phyloP scores from a whole-genome alignment of 352 stramenopile genomes.

The Albugo candida region DNA sequence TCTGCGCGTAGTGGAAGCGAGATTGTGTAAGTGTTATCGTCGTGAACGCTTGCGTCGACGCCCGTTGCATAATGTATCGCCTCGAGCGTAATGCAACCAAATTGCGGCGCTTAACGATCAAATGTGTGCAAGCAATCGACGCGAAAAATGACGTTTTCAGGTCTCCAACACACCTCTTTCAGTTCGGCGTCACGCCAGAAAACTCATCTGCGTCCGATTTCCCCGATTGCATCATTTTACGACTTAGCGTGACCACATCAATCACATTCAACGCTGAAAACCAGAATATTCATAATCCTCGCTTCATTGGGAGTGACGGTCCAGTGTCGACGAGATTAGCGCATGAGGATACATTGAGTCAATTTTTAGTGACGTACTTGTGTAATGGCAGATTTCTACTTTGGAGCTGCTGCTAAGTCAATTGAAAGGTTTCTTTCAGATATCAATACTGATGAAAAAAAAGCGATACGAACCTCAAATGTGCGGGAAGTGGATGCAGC shows the following conservation, averaged over 20 bases:
- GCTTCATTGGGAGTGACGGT: constrained; percentile 49
- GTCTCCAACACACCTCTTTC: constrained; percentile 29
- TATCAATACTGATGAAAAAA: background rate
- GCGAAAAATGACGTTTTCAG: background rate
- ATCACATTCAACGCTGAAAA: constrained; percentile 71
- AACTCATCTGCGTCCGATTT: constrained; percentile 81
- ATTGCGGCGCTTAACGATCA: constrained; percentile 31
- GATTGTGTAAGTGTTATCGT: too few relatives aligned
- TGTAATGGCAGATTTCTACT: too few relatives aligned
- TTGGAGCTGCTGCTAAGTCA: background rate
- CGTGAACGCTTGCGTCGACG: too few relatives aligned
- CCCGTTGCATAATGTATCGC: constrained; percentile 76
- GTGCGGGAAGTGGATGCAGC: constrained; percentile 1
- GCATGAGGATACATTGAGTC: too few relatives aligned
- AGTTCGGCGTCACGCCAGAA: constrained; percentile 63
- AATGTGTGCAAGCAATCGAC: background rate
- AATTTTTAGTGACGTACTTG: too few relatives aligned
- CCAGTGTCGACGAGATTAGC: too few relatives aligned
- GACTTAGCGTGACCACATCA: constrained; percentile 74
- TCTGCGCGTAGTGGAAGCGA: too few relatives aligned
- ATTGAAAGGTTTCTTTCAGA: background rate
- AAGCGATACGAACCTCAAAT: constrained; percentile 7
- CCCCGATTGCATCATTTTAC: constrained; percentile 78
- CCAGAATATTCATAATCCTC: constrained; percentile 69
- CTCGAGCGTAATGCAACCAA: constrained; percentile 70